Evolutionary conservation across 1,284 basidiomycete genomes (phyloP), one percentile per base, ranked within the genome.

Genomic region (Trametes pubescens): DNA sequence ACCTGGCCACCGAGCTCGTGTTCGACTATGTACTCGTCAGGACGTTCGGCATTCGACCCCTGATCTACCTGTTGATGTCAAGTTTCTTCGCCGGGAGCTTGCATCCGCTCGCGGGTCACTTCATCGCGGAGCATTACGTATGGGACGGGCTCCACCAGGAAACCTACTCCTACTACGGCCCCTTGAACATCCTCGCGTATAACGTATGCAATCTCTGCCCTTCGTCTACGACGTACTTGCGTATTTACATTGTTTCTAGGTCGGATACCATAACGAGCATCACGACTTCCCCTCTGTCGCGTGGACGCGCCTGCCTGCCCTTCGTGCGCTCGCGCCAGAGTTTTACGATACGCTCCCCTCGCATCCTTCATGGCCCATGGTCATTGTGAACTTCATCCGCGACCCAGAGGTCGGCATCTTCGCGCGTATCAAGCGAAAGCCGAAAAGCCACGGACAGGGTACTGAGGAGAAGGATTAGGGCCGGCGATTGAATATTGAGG

Each of bases 261-360:
- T 98, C 62, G 97, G 97, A 49, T 99, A 98, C 76, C 97, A 99
- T 77, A 98, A 99, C 79, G 97, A 99, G 76, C 97, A 99, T 78
- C 97, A 99, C 80, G 97, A 99, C 79, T 99, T 99, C 79, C 96
- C 97, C 9, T 95, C 94, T 2, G 82, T 99, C 1, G 87, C 98
- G 0, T 99, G 97, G 97, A 98, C 95, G 10, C 87, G 93, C n/a
- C 85, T 99, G 0, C 95, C 96, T 0, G 84, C 88, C 10, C 86
- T 99, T 18, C 88, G 90, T 29, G 82, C 84, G 5, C 84, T 98
- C 57, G 96, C 96, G 1, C 92, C 91, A 7, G 97, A 99, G 77
- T 98, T 93, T 76, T 99, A 99, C 80, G 93, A 96, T 71, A 86
- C 82, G 7, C 81, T 99, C 29, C 95, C 96, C 0, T 84, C 87